phyloP scores from a whole-genome alignment of 306 rosid genomes.

The Citrullus amarus region DNA sequence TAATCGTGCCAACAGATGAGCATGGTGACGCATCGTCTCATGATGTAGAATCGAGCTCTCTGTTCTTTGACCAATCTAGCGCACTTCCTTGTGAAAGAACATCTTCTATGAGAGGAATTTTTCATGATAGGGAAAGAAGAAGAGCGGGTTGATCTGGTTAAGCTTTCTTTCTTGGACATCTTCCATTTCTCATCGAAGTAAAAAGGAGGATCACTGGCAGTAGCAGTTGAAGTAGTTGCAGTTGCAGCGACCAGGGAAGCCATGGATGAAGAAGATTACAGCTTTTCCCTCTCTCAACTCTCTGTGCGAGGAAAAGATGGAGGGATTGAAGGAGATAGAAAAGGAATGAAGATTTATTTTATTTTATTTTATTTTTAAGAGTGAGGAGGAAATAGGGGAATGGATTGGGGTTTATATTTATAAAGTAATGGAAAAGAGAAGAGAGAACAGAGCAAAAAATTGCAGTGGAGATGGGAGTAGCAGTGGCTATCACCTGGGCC shows the following conservation, averaged over 20 bases:
- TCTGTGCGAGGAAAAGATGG: not conserved
- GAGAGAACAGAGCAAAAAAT: not conserved
- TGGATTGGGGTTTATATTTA: constrained; percentile 32
- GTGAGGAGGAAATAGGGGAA: not conserved
- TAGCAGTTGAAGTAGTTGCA: not conserved
- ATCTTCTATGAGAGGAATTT: constrained; percentile 23
- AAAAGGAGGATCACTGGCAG: constrained; percentile 21
- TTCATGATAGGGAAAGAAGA: constrained; percentile 5
- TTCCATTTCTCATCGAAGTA: constrained; percentile 81
- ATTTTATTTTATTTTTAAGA: no score
- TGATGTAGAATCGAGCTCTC: constrained; percentile 85
- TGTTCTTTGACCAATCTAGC: constrained; percentile 75
- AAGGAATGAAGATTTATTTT: not conserved
- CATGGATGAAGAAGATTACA: not conserved
- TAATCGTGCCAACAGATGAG: constrained; percentile 92
- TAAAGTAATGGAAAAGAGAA: constrained; percentile 24
- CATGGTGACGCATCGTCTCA: constrained; percentile 82
- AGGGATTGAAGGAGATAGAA: not conserved
- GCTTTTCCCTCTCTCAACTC: not conserved
- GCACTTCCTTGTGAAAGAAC: constrained; percentile 70
- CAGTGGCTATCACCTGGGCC: constrained; percentile 77
- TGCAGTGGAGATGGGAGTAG: constrained; percentile 16
- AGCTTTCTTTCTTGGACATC: constrained; percentile 57
- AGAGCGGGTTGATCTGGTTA: not conserved
- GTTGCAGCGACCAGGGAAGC: not conserved